Evolutionary conservation across 2,329 filamentous ascomycete species (phyloP).

Genomic region (Botryotinia globosa): DNA sequence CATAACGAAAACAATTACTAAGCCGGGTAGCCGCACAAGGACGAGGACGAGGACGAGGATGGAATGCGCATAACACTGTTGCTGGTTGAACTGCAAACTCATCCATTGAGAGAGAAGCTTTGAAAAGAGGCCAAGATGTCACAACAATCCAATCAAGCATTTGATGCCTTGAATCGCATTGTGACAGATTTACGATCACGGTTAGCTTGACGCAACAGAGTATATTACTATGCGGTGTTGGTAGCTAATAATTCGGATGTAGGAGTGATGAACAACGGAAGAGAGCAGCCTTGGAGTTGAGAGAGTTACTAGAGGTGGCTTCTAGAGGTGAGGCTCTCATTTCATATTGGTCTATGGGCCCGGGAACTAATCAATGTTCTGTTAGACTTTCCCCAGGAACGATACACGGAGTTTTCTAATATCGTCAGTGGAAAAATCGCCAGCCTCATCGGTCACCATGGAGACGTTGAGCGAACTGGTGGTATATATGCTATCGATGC

Average conservation of each 20-base stretch:
- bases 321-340: slow-evolving; percentile 35
- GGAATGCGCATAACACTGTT: slow-evolving; percentile 29
- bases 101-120: slow-evolving; percentile 15
- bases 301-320: slow-evolving; percentile 37
- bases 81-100: slow-evolving; percentile 23
- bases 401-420: slow-evolving; percentile 70
- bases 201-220: slow-evolving; percentile 31
- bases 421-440: slow-evolving; percentile 64
- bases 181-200: slow-evolving; percentile 36
- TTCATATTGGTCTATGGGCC: neutral
- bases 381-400: slow-evolving; percentile 73
- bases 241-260: slow-evolving; percentile 21
- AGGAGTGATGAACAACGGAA: slow-evolving; percentile 38
- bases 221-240: neutral
- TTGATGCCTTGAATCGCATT: slow-evolving; percentile 37
- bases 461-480: slow-evolving; percentile 84
- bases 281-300: slow-evolving; percentile 37
- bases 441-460: slow-evolving; percentile 76
- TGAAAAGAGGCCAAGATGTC: slow-evolving; percentile 36
- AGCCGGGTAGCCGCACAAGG: slow-evolving; percentile 21
- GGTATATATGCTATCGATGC: slow-evolving; percentile 90
- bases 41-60: slow-evolving; percentile 30
- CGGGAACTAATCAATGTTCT: neutral
- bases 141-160: slow-evolving; percentile 34
- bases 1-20: slow-evolving; percentile 12